phyloP scores from a whole-genome alignment of 768 basidiomycete species.

The Hysterangium stoloniferum region DNA sequence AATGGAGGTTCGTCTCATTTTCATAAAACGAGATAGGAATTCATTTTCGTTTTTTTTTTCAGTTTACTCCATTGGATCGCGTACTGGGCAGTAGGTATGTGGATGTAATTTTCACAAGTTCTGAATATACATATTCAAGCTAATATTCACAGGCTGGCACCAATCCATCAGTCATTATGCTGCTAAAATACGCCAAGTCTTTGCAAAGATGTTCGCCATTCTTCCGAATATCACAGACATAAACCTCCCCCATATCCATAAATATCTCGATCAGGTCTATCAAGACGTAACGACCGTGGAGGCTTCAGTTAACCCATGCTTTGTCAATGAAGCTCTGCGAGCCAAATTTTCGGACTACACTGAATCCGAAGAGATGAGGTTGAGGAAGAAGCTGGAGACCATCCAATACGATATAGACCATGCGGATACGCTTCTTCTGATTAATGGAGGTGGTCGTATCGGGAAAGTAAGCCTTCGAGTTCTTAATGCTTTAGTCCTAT shows the following conservation, averaged over 20 bases:
- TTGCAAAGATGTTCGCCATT: not conserved
- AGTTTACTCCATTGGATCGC: constrained; percentile 26
- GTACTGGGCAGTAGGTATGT: constrained; percentile 24
- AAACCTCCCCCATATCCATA: not conserved
- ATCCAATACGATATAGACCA: constrained; percentile 24
- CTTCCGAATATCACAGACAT: not conserved
- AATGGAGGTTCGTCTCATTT: constrained; percentile 22
- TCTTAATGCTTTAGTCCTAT: not conserved
- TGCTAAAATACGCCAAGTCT: not conserved
- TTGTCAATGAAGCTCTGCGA: not conserved
- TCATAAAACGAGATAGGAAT: not conserved
- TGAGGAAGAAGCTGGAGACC: constrained; percentile 18
- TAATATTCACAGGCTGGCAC: not conserved
- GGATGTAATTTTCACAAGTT: not conserved
- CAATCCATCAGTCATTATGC: not conserved
- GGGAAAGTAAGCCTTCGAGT: constrained; percentile 20
- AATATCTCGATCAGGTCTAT: not conserved
- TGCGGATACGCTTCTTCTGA: constrained; percentile 21
- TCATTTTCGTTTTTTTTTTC: not conserved
- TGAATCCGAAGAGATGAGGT: constrained; percentile 20
- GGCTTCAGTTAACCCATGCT: not conserved
- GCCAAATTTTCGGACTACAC: constrained; percentile 16
- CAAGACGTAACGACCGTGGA: not conserved
- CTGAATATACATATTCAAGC: not conserved
- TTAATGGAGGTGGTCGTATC: constrained; percentile 21